phyloP scores from a whole-genome alignment of 257 asterid species.

The Solanum medicagineum region DNA sequence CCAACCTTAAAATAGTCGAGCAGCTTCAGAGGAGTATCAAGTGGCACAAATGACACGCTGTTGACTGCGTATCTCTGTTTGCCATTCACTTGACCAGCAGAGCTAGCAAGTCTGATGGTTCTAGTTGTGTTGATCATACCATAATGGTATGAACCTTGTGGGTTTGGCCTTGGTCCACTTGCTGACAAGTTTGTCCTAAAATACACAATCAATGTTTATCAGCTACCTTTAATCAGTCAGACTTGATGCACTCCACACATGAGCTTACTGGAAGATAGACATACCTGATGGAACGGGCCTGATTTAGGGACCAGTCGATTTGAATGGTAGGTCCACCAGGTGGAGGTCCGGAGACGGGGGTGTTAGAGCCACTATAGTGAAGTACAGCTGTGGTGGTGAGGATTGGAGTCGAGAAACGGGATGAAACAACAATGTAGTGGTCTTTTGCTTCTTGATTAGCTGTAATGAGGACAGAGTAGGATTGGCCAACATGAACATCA shows the following conservation, averaged over 20 bases:
- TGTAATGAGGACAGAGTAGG: slow-evolving; percentile 72
- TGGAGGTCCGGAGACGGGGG: slow-evolving; percentile 49
- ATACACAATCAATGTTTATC: background rate
- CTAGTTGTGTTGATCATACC: slow-evolving; percentile 17
- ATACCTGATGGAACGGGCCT: slow-evolving; percentile 82
- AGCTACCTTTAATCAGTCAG: background rate
- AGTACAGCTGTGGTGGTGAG: slow-evolving; percentile 62
- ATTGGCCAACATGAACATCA: slow-evolving; percentile 79
- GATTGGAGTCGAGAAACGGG: slow-evolving; percentile 55
- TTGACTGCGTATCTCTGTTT: slow-evolving; percentile 16
- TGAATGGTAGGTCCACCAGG: slow-evolving; percentile 94
- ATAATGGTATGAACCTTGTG: slow-evolving; percentile 19
- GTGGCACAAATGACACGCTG: slow-evolving; percentile 15
- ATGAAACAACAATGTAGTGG: slow-evolving; percentile 57
- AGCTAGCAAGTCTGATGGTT: slow-evolving; percentile 10
- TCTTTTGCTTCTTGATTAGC: slow-evolving; percentile 73
- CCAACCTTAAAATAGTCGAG: slow-evolving; percentile 16
- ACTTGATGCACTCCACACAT: background rate
- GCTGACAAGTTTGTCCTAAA: slow-evolving; percentile 13
- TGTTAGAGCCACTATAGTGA: slow-evolving; percentile 50
- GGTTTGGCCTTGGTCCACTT: slow-evolving; percentile 21
- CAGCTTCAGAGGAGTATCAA: slow-evolving; percentile 14
- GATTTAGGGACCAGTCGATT: slow-evolving; percentile 90
- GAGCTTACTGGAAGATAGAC: background rate
- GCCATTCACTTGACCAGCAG: slow-evolving; percentile 13